These are phyloP conservation scores for Colletotrichum chlorophyti DNA, from an alignment of 2,329 filamentous ascomycete genomes.

Conservation along the genomic window DNA sequence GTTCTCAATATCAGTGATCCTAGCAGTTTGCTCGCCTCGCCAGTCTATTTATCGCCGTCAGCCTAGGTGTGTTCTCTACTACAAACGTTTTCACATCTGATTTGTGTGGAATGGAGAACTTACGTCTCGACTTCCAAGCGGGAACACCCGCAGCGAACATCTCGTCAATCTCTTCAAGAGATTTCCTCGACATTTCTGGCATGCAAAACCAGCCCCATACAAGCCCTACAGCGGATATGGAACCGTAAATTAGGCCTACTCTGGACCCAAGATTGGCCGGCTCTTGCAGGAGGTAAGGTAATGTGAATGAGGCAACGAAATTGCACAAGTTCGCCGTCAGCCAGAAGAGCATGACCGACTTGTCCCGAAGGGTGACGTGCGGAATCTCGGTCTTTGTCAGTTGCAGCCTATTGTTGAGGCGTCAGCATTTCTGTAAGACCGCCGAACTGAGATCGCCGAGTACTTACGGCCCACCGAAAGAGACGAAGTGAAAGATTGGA, in stretches of 20 bases:
- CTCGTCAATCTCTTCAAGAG: conserved; percentile 22
- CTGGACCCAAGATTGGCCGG: conserved; percentile 21
- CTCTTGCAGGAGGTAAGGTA: conserved; percentile 21
- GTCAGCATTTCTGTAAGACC: too few relatives aligned
- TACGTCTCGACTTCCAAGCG: conserved; percentile 24
- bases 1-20: conserved; percentile 19
- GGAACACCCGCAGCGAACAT: conserved; percentile 23
- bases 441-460: too few relatives aligned
- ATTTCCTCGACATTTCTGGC: conserved; percentile 24
- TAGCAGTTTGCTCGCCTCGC: conserved; percentile 13
- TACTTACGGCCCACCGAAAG: conserved; percentile 26
- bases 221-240: conserved; percentile 13
- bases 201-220: conserved; percentile 23
- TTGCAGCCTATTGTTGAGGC: conserved; percentile 22
- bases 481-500: conserved; percentile 25
- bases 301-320: conserved; percentile 16
- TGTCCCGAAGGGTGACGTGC: conserved; percentile 23
- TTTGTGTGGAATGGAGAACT: neutral
- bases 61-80: too few relatives aligned
- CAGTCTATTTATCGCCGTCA: neutral
- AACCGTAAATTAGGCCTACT: conserved; percentile 22
- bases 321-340: conserved; percentile 20
- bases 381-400: conserved; percentile 26
- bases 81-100: too few relatives aligned
- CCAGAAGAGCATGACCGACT: conserved; percentile 28